Evolutionary conservation across 192 early-diverging fungal species (phyloP), one percentile per base, ranked within the genome.

Genomic region (Endogone sp.): DNA sequence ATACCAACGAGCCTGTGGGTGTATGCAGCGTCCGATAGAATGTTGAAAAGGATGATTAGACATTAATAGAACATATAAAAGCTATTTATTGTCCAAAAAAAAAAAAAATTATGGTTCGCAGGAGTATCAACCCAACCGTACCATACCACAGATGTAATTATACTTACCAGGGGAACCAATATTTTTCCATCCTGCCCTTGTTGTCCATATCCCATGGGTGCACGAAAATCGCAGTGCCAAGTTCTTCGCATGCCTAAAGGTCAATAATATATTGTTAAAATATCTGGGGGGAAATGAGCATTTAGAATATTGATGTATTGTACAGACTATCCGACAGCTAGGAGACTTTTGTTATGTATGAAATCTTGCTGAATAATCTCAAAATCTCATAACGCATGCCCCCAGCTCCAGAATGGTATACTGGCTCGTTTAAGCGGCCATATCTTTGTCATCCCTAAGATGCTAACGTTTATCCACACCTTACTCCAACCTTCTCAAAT

Each of bases 141-240:
- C 9, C n/a, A n/a, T 26, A 9, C 2, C n/a, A 26, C n/a, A 56
- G 27, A 66, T 57, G 21, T 57, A 76, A 73, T 22, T 67, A 67
- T 0, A 75, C 70, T 62, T 75, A 75, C 80, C 88, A 89, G 2
- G 88, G 88, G 73, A 87, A 89, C 88, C 88, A 89, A 72, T 87
- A 89, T 63, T 88, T 88, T 49, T 81, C 79, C 87, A 86, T 86
- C 26, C 87, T 71, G 23, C 82, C 83, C 64, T 85, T 84, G 64
- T 73, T 74, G 57, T 84, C 79, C 82, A 86, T 88, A 63, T 88
- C 86, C 88, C 88, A 89, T 21, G 88, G 87, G 65, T 89, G 87
- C 26, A 89, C 75, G 82, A 89, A 89, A 26, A 89, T 76, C 13
- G 79, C 80, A 22, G 73, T 78, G 65, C 87, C 82, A 22, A 89